Base-by-base conservation (phyloP, 106 monocot species). In the Acorus calamus region DNA sequence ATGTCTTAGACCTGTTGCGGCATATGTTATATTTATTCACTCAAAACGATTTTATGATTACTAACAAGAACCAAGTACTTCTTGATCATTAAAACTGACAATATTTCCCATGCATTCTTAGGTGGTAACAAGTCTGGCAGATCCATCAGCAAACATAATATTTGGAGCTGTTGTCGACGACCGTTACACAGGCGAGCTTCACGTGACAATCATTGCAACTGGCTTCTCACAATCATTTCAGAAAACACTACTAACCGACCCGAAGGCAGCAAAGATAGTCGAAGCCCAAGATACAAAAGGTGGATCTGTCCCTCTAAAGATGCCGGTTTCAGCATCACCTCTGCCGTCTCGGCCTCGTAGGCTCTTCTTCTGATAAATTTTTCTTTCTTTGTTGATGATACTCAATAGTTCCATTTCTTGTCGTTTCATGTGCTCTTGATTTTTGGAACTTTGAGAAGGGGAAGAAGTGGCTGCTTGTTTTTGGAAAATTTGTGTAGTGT, bases 91-190 rank as follows among this genome's bases (percentile, higher is more conserved):
- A 28, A 28, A 28, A 28, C 28, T 28, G 28, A 28, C 28, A 28
- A 28, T 28, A 28, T 28, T 28, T 28, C 28, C 28, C 28, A 28
- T 28, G 0, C 28, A 28, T 28, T 28, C 28, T 28, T 28, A 28
- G 28, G 28, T 28, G 28, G 28, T 28, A 28, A 28, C 28, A 28
- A 28, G 55, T 14, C 64, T 75, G 75, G 75, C 75, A 9, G 75
- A 75, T 42, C 75, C 75, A 14, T 75, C 69, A 4, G 75, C 75
- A 50, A 75, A 75, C 56, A 64, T 75, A 46, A 75, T 75, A 41
- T 75, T 75, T 46, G 75, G 75, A 51, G 75, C 75, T 9, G 75
- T 75, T 56, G 69, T 75, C 46, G 75, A 75, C 45, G 75, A 75
- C 6, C 67, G 69, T 11, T 75, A 75, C 49, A 75, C 63, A 0